Evolutionary conservation across 306 rosid genomes (phyloP).

Genomic region (Morella rubra): DNA sequence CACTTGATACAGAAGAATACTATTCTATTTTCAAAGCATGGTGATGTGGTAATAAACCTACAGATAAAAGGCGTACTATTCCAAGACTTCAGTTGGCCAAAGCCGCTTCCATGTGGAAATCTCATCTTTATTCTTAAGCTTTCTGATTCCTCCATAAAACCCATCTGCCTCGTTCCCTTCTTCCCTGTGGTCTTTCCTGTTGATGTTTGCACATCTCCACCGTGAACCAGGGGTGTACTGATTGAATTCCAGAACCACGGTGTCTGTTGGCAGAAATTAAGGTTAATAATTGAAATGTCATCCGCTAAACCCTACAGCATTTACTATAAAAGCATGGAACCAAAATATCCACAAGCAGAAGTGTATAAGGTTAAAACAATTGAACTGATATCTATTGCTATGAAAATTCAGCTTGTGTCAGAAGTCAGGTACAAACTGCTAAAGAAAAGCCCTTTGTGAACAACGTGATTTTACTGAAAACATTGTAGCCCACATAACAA

Average conservation of each 20-base stretch:
- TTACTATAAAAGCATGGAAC: neutral
- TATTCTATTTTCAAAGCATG: constrained; percentile 26
- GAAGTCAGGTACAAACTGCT: neutral
- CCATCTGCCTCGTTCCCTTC: constrained; percentile 89
- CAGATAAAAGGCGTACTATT: constrained; percentile 33
- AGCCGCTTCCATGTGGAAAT: constrained; percentile 67
- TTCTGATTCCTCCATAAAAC: constrained; percentile 87
- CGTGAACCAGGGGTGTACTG: constrained; percentile 80
- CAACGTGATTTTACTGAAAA: no score
- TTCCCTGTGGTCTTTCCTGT: constrained; percentile 71
- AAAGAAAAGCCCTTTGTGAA: no score
- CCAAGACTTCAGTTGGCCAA: constrained; percentile 81
- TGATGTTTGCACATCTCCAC: constrained; percentile 64
- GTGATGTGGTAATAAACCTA: constrained; percentile 12
- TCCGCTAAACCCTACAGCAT: no score
- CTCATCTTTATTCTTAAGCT: constrained; percentile 51
- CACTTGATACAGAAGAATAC: constrained; percentile 14
- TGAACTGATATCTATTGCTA: neutral
- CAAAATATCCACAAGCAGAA: neutral
- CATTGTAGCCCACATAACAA: constrained; percentile 30
- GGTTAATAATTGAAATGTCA: neutral
- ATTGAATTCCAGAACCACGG: constrained; percentile 83
- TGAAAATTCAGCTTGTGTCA: neutral
- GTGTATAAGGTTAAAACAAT: neutral
- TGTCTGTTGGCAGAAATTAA: constrained; percentile 44